Conservation (phyloP, 257 asterid genomes). For the Solanum raphanifolium region DNA sequence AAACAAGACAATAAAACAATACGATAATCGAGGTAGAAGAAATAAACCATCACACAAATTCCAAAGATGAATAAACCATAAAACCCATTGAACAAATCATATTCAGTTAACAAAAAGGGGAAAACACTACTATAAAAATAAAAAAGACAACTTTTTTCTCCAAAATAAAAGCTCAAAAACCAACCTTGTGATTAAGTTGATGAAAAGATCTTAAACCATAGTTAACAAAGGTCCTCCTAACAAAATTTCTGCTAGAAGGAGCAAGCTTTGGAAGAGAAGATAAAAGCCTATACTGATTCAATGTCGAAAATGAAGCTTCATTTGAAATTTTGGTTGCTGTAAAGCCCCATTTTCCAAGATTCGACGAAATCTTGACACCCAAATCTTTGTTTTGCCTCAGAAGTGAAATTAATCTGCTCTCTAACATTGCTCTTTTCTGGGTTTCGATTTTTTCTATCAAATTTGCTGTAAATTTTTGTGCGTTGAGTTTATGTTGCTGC, state of each 20-base stretch:
- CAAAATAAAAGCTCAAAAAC: background rate
- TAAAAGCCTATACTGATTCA: background rate
- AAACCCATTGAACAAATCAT: too few relatives aligned
- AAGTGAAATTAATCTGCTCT: conserved; percentile 35
- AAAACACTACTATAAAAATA: background rate
- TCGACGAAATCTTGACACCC: conserved; percentile 12
- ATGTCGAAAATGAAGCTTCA: background rate
- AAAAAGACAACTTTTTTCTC: background rate
- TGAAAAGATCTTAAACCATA: conserved; percentile 44
- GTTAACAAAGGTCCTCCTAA: conserved; percentile 18
- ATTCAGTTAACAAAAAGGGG: too few relatives aligned
- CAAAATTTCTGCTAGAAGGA: conserved; percentile 19
- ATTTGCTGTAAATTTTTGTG: background rate
- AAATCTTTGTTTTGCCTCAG: conserved; percentile 23
- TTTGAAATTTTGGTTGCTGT: background rate
- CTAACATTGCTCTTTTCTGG: conserved; percentile 22
- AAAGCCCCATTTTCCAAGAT: conserved; percentile 15
- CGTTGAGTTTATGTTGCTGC: background rate
- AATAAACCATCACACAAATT: too few relatives aligned
- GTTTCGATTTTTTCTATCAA: background rate
- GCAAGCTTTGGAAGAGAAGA: conserved; percentile 23
- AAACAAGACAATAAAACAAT: too few relatives aligned
- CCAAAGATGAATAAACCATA: too few relatives aligned
- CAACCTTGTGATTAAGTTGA: conserved; percentile 39
- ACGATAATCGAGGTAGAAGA: too few relatives aligned